These are phyloP conservation scores for Gossypioides kirkii DNA, from an alignment of 345 rosid species.

Conservation along the genomic window DNA sequence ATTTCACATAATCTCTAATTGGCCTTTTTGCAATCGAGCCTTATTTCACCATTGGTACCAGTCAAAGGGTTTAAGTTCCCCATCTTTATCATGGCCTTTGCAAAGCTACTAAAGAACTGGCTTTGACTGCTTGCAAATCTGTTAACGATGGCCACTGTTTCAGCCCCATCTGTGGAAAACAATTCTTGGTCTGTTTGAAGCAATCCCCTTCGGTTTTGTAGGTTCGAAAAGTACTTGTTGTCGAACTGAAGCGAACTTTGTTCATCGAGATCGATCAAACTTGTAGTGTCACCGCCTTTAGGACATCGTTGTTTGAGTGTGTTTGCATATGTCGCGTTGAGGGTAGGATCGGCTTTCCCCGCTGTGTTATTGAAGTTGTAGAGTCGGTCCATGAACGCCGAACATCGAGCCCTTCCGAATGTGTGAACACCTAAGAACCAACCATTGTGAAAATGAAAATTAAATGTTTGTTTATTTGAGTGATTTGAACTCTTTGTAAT, in stretches of 20 bases:
- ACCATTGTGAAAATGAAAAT: too few species aligned
- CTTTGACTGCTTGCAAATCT: constrained; percentile 28
- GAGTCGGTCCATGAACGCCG: background rate
- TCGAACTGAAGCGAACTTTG: constrained; percentile 20
- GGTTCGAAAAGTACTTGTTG: constrained; percentile 30
- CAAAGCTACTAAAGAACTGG: constrained; percentile 33
- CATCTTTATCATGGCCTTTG: constrained; percentile 37
- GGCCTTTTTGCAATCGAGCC: constrained; percentile 26
- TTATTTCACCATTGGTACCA: constrained; percentile 34
- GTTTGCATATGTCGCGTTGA: constrained; percentile 1
- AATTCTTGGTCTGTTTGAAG: constrained; percentile 35
- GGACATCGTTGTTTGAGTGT: constrained; percentile 15
- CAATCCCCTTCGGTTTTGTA: constrained; percentile 26
- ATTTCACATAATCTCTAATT: constrained; percentile 7
- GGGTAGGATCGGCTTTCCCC: background rate
- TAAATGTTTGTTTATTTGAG: too few species aligned
- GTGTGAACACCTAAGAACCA: constrained; percentile 14
- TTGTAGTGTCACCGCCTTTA: background rate
- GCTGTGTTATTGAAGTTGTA: constrained; percentile 4
- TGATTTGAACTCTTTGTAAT: too few species aligned
- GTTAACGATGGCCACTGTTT: constrained; percentile 24
- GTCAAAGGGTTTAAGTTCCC: constrained; percentile 35
- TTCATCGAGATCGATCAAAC: constrained; percentile 11
- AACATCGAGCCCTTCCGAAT: constrained; percentile 15
- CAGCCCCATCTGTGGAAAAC: constrained; percentile 27